phyloP scores from a whole-genome alignment of 257 asterid genomes.

The Perilla frutescens region DNA sequence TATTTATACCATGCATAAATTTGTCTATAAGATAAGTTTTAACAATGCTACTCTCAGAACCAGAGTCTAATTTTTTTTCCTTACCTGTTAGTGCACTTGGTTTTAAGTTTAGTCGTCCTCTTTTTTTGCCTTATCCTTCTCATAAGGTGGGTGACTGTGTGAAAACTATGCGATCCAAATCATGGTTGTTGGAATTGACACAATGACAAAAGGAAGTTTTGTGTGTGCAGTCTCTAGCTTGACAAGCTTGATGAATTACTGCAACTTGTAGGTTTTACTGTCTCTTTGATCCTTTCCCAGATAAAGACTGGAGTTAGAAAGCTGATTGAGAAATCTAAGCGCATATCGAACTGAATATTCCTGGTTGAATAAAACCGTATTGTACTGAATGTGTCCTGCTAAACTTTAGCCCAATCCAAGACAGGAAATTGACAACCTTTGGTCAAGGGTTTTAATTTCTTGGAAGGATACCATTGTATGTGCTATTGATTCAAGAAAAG shows the following conservation, averaged over 20 bases:
- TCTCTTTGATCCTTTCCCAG: constrained; percentile 1
- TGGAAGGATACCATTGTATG: background rate
- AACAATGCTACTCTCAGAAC: background rate
- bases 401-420: too few relatives aligned
- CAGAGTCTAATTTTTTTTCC: background rate
- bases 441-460: background rate
- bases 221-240: constrained; percentile 10
- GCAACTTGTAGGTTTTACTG: constrained; percentile 21
- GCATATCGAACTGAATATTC: constrained; percentile 1
- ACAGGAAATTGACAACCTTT: background rate
- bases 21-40: background rate
- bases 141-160: background rate
- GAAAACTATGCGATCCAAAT: background rate
- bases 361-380: background rate
- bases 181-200: constrained; percentile 20
- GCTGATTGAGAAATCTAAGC: constrained; percentile 8
- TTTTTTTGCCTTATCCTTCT: background rate
- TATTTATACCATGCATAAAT: background rate
- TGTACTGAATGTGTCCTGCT: constrained; percentile 14
- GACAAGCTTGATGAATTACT: constrained; percentile 17
- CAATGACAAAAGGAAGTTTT: background rate
- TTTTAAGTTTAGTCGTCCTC: background rate
- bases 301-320: background rate
- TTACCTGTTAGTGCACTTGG: constrained; percentile 9
- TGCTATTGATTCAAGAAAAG: background rate